Conservation (phyloP, 176 grass and related monocot genomes). For the Secale cereale region DNA sequence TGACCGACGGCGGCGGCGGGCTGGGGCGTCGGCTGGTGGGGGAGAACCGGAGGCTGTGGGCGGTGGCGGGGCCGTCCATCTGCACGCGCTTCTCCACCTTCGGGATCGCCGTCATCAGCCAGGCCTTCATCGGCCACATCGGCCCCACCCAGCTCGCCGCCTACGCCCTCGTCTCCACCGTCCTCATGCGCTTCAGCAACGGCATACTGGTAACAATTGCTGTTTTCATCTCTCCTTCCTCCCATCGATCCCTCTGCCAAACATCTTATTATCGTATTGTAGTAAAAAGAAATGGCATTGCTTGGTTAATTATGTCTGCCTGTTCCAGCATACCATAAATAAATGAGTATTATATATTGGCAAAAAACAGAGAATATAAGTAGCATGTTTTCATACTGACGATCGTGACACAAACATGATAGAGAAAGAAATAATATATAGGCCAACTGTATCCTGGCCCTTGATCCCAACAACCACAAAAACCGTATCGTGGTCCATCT, state of each 20-base stretch:
- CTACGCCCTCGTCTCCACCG: conserved; percentile 75
- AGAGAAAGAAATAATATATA: too few relatives aligned
- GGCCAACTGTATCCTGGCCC: too few relatives aligned
- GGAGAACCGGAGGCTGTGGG: conserved; percentile 92
- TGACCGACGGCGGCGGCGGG: neutral
- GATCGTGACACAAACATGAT: too few relatives aligned
- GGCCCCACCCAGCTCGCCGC: conserved; percentile 79
- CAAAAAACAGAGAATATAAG: too few relatives aligned
- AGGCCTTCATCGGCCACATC: conserved; percentile 88
- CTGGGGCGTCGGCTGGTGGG: conserved; percentile 26
- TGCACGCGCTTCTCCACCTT: conserved; percentile 76
- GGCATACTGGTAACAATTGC: conserved; percentile 43
- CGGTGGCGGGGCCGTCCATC: conserved; percentile 75
- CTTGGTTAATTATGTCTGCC: too few relatives aligned
- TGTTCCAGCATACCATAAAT: too few relatives aligned
- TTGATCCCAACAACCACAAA: too few relatives aligned
- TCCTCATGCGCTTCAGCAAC: conserved; percentile 79
- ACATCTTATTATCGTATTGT: neutral
- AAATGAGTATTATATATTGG: too few relatives aligned
- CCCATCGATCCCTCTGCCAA: neutral
- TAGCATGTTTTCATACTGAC: too few relatives aligned
- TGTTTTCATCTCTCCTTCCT: neutral
- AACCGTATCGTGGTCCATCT: too few relatives aligned
- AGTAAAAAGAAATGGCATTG: too few relatives aligned
- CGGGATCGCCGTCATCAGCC: conserved; percentile 86